Base-by-base conservation (phyloP, 345 rosid genomes). In the Brassica napus region DNA sequence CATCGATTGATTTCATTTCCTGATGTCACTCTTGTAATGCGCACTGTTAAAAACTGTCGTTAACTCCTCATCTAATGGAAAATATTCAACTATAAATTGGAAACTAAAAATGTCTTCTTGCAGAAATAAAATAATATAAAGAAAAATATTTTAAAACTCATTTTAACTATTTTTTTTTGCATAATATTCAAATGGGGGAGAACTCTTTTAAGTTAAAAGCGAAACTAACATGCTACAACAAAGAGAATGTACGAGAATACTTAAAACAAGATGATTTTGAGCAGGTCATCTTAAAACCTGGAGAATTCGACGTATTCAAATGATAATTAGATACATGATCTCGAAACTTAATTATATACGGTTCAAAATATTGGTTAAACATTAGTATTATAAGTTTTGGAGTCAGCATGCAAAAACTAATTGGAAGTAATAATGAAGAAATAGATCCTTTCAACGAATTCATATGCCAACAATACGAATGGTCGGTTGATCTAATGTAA, bases 401-500 rank as follows among this genome's bases (percentile, higher is more conserved):
- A 74, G 71, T 35, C n/a, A 31, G 21, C 69, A 76, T 49, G 69
- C 75, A 69, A 32, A 69, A 31, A 69, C 9, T 69, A 37, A 47
- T 1, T 9, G 55, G 11, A 8, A 78, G 76, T 72, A 78, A 78
- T 78, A 8, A 78, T 72, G 67, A 65, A 65, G 57, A 64, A 58
- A 39, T 31, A 57, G 26, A 66, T 72, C 3, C 0, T 65, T 42
- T 72, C 62, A 65, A 30, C 7, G 72, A 78, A 23, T 78, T 78
- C 73, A 72, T 72, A 65, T 42, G 67, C 8, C 74, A 77, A 37
- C 77, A 72, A 77, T 65, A 78, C 32, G 34, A 57, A 72, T 78
- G 72, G 82, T 78, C 82, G 77, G 77, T 72, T 11, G 71, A 65
- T 71, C 21, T 24, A 9, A 30, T 39, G 39, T 65, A 78, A 72